phyloP scores from a whole-genome alignment of 2,329 filamentous ascomycete species.

The Sporothrix variecibatus region DNA sequence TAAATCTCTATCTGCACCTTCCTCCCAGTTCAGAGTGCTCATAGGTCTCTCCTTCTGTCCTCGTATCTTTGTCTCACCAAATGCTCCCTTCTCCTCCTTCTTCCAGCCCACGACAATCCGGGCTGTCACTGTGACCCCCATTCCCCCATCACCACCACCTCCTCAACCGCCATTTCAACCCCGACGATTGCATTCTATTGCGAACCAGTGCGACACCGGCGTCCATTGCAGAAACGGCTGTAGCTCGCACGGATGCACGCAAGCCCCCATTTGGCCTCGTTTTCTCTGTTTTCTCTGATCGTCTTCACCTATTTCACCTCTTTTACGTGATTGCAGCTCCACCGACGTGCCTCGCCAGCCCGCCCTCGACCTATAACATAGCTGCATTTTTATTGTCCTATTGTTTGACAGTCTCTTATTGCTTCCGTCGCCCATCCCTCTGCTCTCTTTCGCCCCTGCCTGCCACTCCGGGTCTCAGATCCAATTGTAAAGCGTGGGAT shows the following conservation, averaged over 20 bases:
- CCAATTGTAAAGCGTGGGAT: not conserved
- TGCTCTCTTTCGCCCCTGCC: not conserved
- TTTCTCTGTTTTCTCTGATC: not conserved
- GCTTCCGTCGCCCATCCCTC: not conserved
- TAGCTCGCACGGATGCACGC: slow-evolving; percentile 9
- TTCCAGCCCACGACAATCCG: not conserved
- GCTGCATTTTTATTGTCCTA: not conserved
- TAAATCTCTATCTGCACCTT: slow-evolving; percentile 8
- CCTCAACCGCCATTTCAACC: not conserved
- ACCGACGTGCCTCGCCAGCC: not conserved
- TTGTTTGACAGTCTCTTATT: not conserved
- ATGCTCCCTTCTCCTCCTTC: not conserved
- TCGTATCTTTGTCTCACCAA: not conserved
- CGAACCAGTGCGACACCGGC: not conserved
- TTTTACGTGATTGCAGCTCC: slow-evolving; percentile 19
- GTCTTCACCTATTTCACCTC: not conserved
- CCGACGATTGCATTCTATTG: not conserved
- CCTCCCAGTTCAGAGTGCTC: not conserved
- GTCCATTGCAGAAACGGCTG: not conserved
- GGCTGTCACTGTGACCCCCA: not conserved
- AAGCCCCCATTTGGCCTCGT: not conserved
- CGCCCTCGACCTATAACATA: not conserved
- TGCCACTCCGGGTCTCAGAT: not conserved
- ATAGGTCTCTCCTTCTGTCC: not conserved
- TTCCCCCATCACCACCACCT: not conserved